Base-by-base conservation (phyloP, 768 basidiomycete genomes). In the Kwoniella botswanensis region DNA sequence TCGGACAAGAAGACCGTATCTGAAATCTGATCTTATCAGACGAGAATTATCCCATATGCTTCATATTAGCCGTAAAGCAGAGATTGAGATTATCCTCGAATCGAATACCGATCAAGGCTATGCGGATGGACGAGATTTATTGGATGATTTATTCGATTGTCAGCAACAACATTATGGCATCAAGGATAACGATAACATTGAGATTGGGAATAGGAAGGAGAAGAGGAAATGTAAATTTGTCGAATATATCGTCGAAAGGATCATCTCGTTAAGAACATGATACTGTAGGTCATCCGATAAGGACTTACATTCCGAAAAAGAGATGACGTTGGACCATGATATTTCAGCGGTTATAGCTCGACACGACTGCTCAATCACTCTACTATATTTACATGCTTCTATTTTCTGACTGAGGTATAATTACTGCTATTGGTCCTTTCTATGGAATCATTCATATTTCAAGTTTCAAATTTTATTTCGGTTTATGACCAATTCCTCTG, bases 41-140 rank as follows among this genome's bases (percentile, higher is more conserved):
- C 90, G 88, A 73, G 93, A 96, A 77, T 88, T 98, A 2, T 86
- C 86, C 81, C 86, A 89, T 73, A 93, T 97, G 88, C 83, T 98
- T 44, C 89, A 92, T 78, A 86, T 84, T 4, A 88, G 92, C n/a
- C 88, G 90, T 56, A 98, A 98, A 83, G 95, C 95, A 3, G 96
- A 98, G 83, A 95, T 95, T 58, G 93, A 98, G 72, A 77, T 84
- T 41, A 68, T 85, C 7, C 62, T 70, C 9, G 59, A 50, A 3
- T 26, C 57, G 2, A 50, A 50, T 6, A 21, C 43, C 24, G 66
- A 29, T n/a, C 12, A 43, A 22, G 57, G 11, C 22, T 22, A 35
- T 13, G 9, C 22, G 50, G 46, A 42, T 7, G 12, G 18, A 42
- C 13, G 42, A 46, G 57, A 64, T 53, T 4, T 52, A 29, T 18